Percentiles rank a stretch among this genome's conserved stretches.
Conservation (phyloP, 2,329 filamentous ascomycete species). For the Lasiodiplodia gonubiensis region DNA sequence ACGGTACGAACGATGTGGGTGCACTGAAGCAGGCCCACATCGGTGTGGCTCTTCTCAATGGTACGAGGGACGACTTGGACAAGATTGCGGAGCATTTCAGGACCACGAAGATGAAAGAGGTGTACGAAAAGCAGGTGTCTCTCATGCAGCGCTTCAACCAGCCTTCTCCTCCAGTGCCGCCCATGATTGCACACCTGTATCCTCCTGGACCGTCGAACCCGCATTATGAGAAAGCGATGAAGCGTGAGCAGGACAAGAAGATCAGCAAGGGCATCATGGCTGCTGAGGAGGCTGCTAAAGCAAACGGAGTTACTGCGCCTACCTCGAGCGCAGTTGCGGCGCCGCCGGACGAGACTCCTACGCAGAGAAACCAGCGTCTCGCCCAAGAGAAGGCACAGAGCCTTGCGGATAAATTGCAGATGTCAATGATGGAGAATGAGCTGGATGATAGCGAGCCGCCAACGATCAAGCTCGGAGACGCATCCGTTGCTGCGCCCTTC, state of each 20-base stretch:
- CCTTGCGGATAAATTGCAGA: constrained; percentile 84
- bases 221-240: constrained; percentile 90
- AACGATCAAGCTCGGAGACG: constrained; percentile 94
- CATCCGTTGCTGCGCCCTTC: constrained; percentile 95
- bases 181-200: constrained; percentile 90
- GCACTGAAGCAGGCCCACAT: constrained; percentile 98
- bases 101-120: constrained; percentile 96
- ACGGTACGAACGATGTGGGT: constrained; percentile 97
- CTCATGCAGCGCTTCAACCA: constrained; percentile 97
- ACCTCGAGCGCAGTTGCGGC: constrained; percentile 65
- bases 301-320: constrained; percentile 27
- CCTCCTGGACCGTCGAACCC: constrained; percentile 89
- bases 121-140: constrained; percentile 93
- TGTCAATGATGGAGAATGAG: constrained; percentile 87
- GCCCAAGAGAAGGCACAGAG: constrained; percentile 67
- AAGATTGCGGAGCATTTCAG: constrained; percentile 92
- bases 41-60: constrained; percentile 93
- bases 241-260: constrained; percentile 83
- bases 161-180: constrained; percentile 87
- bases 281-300: constrained; percentile 41
- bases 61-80: constrained; percentile 86
- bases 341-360: constrained; percentile 59
- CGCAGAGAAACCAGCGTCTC: constrained; percentile 61
- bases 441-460: constrained; percentile 89
- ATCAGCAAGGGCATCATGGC: constrained; percentile 63